These are phyloP conservation scores for Trichoderma polysporum DNA, from an alignment of 2,329 filamentous ascomycete genomes.

Conservation along the genomic window DNA sequence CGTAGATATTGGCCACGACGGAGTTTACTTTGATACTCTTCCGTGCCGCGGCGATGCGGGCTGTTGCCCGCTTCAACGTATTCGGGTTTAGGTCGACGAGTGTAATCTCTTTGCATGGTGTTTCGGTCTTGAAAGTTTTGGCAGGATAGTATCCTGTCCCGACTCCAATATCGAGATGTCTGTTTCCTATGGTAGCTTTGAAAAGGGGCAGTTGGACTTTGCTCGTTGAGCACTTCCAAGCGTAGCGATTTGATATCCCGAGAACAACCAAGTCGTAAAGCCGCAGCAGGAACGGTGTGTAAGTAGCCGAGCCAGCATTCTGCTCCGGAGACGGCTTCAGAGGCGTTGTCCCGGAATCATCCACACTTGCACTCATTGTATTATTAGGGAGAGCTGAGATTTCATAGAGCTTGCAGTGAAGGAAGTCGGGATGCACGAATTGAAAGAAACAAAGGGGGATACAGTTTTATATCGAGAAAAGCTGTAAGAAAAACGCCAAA, in stretches of 20 bases:
- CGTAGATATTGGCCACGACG: slow-evolving; percentile 39
- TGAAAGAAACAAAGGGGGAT: neutral
- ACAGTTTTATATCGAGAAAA: neutral
- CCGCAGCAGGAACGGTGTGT: slow-evolving; percentile 33
- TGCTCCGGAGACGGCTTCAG: neutral
- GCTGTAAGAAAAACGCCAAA: neutral
- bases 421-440: neutral
- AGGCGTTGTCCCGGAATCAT: neutral
- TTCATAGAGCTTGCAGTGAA: neutral
- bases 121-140: slow-evolving; percentile 24
- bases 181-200: slow-evolving; percentile 34
- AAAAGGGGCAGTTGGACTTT: slow-evolving; percentile 35
- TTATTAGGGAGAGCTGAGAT: neutral
- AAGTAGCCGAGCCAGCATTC: slow-evolving; percentile 10
- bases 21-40: slow-evolving; percentile 28
- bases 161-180: slow-evolving; percentile 43
- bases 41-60: slow-evolving; percentile 20
- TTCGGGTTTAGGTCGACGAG: slow-evolving; percentile 39
- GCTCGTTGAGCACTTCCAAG: slow-evolving; percentile 38
- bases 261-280: slow-evolving; percentile 41
- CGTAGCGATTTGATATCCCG: slow-evolving; percentile 40
- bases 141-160: slow-evolving; percentile 41
- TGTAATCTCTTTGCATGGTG: slow-evolving; percentile 31
- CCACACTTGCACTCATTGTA: neutral
- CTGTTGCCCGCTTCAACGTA: slow-evolving; percentile 28